Evolutionary conservation across 306 rosid genomes (phyloP), one percentile per base, ranked within the genome.

Genomic region (Malus sieversii): DNA sequence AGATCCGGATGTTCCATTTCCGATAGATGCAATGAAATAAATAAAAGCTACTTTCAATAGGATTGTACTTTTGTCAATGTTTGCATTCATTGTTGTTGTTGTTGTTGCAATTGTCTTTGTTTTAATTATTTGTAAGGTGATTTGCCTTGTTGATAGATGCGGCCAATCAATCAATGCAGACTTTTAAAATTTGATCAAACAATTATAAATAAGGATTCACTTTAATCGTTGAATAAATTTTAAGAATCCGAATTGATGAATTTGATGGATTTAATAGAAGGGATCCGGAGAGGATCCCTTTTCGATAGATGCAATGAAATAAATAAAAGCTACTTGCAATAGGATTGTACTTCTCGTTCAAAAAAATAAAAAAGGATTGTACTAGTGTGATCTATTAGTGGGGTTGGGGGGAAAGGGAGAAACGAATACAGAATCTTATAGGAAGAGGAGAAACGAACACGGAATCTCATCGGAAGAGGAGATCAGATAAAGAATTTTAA

Each of bases 191-290:
- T n/a, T n/a, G n/a, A n/a, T n/a, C n/a, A n/a, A n/a, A n/a, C n/a
- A n/a, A n/a, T n/a, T n/a, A n/a, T n/a, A n/a, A n/a, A n/a, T n/a
- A n/a, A n/a, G n/a, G n/a, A n/a, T n/a, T n/a, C n/a, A n/a, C n/a
- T n/a, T n/a, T n/a, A n/a, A n/a, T n/a, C n/a, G n/a, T n/a, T n/a
- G n/a, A n/a, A n/a, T n/a, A n/a, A 32, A 32, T 32, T 32, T 32
- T 32, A 32, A 32, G 0, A 0, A 0, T 1, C 5, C 1, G 0
- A 32, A 32, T 32, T 32, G 33, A 4, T 32, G 33, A 32, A 32
- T 32, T 32, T 32, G 5, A 0, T 32, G 33, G 33, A 30, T 30
- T 30, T 30, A 0, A 30, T 30, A 1, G 0, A 32, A 32, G 5
- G 0, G 5, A 32, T 32, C 32, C 4, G 0, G 3, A 30, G 5